Evolutionary conservation across 2,329 filamentous ascomycete species (phyloP).

Genomic region (Trichophaea hybrida): DNA sequence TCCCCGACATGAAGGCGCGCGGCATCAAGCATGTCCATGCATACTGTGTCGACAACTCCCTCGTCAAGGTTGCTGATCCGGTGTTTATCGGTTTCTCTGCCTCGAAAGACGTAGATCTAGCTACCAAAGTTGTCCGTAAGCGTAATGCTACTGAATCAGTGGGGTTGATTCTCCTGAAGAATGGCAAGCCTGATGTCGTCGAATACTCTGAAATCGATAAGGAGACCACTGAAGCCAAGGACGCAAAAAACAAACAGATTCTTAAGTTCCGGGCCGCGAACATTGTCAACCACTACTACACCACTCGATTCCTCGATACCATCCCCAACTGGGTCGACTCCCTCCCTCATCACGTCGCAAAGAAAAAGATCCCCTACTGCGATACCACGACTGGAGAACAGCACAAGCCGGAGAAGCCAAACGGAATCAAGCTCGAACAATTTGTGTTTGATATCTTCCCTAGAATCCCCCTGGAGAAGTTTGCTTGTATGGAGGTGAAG

Average conservation of each 20-base stretch:
- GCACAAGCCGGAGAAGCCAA: conserved; percentile 84
- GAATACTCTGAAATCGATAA: conserved; percentile 96
- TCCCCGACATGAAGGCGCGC: conserved; percentile 75
- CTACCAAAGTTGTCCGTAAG: conserved; percentile 98
- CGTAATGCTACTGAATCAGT: conserved; percentile 92
- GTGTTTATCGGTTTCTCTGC: conserved; percentile 90
- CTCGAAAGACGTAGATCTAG: conserved; percentile 78
- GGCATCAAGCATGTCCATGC: conserved; percentile 91
- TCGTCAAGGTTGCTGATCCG: conserved; percentile 97
- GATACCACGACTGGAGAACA: conserved; percentile 62
- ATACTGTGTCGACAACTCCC: conserved; percentile 97
- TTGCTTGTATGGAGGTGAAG: conserved; percentile 89
- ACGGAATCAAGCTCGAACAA: conserved; percentile 97
- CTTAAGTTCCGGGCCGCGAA: conserved; percentile 96
- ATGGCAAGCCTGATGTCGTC: conserved; percentile 90
- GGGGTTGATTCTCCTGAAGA: conserved; percentile 84
- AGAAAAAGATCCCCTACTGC: conserved; percentile 92
- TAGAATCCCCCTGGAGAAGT: conserved; percentile 68
- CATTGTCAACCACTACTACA: conserved; percentile 99
- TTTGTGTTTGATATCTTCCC: conserved; percentile 99
- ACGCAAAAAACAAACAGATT: conserved; percentile 62
- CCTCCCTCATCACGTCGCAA: conserved; percentile 86
- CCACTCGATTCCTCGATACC: conserved; percentile 75
- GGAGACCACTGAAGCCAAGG: conserved; percentile 75
- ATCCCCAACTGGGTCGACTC: conserved; percentile 76